These are phyloP conservation scores for Pezicula carpinea DNA, from an alignment of 2,329 filamentous ascomycete genomes.

Conservation along the genomic window DNA sequence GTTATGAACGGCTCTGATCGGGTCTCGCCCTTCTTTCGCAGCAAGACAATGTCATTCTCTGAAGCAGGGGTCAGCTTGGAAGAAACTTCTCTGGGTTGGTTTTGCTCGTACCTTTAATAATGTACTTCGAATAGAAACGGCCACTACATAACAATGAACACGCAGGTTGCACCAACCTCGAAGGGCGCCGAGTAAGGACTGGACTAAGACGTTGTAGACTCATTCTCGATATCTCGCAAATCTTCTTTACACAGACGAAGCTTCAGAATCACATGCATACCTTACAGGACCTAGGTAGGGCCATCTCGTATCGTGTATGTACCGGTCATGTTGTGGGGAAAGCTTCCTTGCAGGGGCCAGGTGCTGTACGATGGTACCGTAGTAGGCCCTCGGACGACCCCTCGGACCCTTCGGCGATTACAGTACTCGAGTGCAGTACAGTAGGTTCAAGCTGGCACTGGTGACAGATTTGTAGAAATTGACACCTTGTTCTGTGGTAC, in stretches of 20 bases:
- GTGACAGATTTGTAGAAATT: too few relatives aligned
- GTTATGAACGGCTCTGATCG: slow-evolving; percentile 29
- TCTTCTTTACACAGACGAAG: too few relatives aligned
- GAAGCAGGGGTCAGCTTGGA: neutral
- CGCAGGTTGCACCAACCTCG: neutral
- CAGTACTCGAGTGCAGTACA: neutral
- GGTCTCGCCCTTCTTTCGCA: slow-evolving; percentile 15
- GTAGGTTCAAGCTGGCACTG: too few relatives aligned
- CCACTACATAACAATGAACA: slow-evolving; percentile 6
- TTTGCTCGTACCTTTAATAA: slow-evolving; percentile 14
- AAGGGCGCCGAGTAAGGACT: neutral
- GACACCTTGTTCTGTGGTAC: too few relatives aligned
- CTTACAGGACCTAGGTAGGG: too few relatives aligned
- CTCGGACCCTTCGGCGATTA: neutral
- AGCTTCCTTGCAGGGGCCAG: too few relatives aligned
- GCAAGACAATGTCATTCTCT: slow-evolving; percentile 29
- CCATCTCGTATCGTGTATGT: too few relatives aligned
- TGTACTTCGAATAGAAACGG: slow-evolving; percentile 7
- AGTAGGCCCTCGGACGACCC: neutral
- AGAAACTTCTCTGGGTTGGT: neutral
- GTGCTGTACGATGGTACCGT: too few relatives aligned
- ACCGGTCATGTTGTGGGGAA: too few relatives aligned
- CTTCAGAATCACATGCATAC: too few relatives aligned
- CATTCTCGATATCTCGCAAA: too few relatives aligned
- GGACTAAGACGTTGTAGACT: too few relatives aligned